These are phyloP conservation scores for Vitis hybrid DNA, from an alignment of 177 flowering plant species.

Conservation along the genomic window DNA sequence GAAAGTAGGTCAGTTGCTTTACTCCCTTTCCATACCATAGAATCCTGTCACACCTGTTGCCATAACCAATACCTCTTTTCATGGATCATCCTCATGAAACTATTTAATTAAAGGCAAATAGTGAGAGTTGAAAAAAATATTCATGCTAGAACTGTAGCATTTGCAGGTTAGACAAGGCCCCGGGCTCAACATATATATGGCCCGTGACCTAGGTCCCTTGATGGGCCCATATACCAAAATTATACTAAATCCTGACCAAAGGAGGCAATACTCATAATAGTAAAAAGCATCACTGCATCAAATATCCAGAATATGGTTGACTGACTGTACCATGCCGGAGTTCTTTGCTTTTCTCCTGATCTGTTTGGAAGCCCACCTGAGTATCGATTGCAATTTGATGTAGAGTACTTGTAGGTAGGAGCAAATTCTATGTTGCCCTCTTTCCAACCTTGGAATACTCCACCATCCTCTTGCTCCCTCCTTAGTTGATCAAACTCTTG, in stretches of 20 bases:
- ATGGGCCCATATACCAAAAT: neutral
- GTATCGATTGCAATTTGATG: conserved; percentile 47
- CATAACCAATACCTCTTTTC: neutral
- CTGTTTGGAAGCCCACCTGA: conserved; percentile 56
- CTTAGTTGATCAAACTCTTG: conserved; percentile 63
- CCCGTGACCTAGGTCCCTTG: neutral
- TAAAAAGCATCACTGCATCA: neutral
- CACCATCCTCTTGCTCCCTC: conserved; percentile 51
- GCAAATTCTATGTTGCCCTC: conserved; percentile 69
- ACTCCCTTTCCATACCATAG: conserved; percentile 80
- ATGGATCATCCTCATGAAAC: neutral
- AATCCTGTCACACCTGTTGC: conserved; percentile 81
- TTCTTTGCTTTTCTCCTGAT: conserved; percentile 70
- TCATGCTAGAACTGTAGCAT: neutral
- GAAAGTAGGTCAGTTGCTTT: conserved; percentile 60
- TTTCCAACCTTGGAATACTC: conserved; percentile 73
- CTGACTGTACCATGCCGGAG: conserved; percentile 66
- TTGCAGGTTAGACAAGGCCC: neutral
- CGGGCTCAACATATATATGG: neutral
- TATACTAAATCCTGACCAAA: no score
- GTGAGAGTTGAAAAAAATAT: neutral
- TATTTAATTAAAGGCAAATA: neutral
- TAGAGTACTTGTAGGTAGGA: conserved; percentile 68
- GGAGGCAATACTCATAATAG: neutral
- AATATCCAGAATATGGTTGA: neutral